Base-by-base conservation (phyloP, 495 filamentous ascomycete genomes). In the Chlorociboria aeruginascens region DNA sequence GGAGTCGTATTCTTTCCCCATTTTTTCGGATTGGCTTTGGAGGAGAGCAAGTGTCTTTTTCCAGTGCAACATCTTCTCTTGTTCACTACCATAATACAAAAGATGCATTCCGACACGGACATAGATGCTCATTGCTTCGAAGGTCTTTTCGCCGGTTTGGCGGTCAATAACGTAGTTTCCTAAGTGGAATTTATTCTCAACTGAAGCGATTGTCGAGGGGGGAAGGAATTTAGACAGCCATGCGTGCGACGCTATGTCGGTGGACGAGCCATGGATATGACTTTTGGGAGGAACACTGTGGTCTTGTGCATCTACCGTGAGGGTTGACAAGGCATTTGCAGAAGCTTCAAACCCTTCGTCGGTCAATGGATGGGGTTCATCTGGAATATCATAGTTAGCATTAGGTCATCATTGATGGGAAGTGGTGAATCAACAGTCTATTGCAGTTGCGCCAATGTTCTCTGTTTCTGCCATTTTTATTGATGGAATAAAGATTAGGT, bases 31-130 rank as follows among this genome's bases (percentile, higher is more conserved):
- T 49, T 69, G 63, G 3, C 43, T 49, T 31, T 64, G 57, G 17
- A 69, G 54, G 31, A 69, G 54, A 7, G 50, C 48, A 14, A 60
- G 51, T 3, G 63, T 65, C 14, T 49, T 50, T 42, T 63, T 56
- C 62, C 59, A 67, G 30, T 69, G 65, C 31, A 69, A 53, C 9
- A 56, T 53, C 32, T 60, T 68, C 49, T 65, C 64, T 46, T 68
- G 61, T 47, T 57, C 54, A 38, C 50, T 55, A 20, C 66, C 66
- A 49, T 68, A 68, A 49, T 68, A 68, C 14, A 68, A 61, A 3
- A 68, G 50, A 43, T 69, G 66, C 66, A 69, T 69, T n/a, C 66
- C 66, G 7, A 68, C 43, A 3, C 66, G 62, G n/a, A 69, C 65
- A 45, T 69, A 69, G 46, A 69, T 62, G 48, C 62, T 64, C 66